phyloP scores from a whole-genome alignment of 495 filamentous ascomycete species.

The Aspergillus taichungensis region DNA sequence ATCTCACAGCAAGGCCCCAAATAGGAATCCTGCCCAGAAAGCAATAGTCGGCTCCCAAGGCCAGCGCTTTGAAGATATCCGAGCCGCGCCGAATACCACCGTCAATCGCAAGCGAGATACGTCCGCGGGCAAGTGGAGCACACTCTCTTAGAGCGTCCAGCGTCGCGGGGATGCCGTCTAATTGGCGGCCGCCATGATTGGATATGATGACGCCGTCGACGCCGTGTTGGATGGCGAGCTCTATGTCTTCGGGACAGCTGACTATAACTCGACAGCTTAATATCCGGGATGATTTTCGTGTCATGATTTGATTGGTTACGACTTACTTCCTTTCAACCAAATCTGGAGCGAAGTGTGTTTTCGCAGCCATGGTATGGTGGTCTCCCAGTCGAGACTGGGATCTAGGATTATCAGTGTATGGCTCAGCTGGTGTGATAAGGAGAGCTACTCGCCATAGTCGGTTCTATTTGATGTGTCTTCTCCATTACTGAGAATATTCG shows the following conservation, averaged over 20 bases:
- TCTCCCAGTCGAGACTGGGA: conserved; percentile 68
- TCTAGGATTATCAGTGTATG: conserved; percentile 53
- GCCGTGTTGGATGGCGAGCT: conserved; percentile 64
- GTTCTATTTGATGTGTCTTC: conserved; percentile 20
- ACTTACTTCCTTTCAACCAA: conserved; percentile 69
- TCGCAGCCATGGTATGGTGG: conserved; percentile 79
- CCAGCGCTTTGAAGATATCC: conserved; percentile 90
- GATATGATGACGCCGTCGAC: conserved; percentile 83
- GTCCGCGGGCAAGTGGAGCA: conserved; percentile 70
- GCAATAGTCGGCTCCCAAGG: conserved; percentile 76
- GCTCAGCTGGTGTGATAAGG: background rate
- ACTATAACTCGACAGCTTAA: conserved; percentile 30
- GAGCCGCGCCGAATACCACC: conserved; percentile 80
- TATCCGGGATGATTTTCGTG: background rate
- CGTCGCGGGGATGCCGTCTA: conserved; percentile 75
- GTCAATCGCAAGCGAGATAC: conserved; percentile 77
- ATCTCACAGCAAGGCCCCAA: conserved; percentile 50
- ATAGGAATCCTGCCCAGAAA: conserved; percentile 74
- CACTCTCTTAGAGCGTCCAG: conserved; percentile 82
- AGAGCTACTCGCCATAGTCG: conserved; percentile 18
- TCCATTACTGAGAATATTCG: conserved; percentile 25
- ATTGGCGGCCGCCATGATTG: conserved; percentile 89
- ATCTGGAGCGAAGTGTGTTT: conserved; percentile 85
- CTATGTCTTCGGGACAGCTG: conserved; percentile 67
- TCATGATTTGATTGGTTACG: background rate